Percentiles rank a stretch among this genome's conserved stretches.
Evolutionary conservation across 192 early-diverging fungal genomes (phyloP).

Genomic region (Rhizophlyctis rosea): DNA sequence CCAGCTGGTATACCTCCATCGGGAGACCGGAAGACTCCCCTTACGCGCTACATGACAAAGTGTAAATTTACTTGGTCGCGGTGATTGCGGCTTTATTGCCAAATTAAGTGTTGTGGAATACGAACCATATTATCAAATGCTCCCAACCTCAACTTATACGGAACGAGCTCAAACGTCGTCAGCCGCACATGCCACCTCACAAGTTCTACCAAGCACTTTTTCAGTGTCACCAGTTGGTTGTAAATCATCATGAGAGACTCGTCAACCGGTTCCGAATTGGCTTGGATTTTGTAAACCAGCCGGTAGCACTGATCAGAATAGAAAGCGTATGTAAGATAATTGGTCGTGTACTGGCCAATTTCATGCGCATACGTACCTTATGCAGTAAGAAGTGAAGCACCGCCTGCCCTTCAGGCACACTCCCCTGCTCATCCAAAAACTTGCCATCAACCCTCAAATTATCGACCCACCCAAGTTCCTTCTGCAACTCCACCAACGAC

Average conservation of each 20-base stretch:
- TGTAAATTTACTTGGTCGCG: background rate
- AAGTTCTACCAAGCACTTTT: conserved; percentile 72
- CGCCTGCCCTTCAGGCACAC: conserved; percentile 71
- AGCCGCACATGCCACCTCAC: conserved; percentile 78
- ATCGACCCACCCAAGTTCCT: conserved; percentile 79
- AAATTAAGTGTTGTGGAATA: too few relatives aligned
- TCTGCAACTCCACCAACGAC: conserved; percentile 43
- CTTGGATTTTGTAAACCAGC: conserved; percentile 76
- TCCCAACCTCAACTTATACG: conserved; percentile 85
- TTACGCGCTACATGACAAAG: conserved; percentile 42
- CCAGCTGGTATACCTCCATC: conserved; percentile 81
- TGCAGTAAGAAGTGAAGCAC: conserved; percentile 47
- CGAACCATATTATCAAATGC: conserved; percentile 68
- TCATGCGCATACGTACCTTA: conserved; percentile 20
- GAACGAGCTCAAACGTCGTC: conserved; percentile 71
- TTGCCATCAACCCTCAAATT: conserved; percentile 80
- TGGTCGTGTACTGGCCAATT: too few relatives aligned
- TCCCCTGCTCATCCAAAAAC: conserved; percentile 63
- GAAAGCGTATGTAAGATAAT: too few relatives aligned
- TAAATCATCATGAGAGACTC: conserved; percentile 81
- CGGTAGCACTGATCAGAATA: conserved; percentile 68
- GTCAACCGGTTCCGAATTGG: conserved; percentile 74
- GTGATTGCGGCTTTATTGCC: background rate
- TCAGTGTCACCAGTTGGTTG: conserved; percentile 79
- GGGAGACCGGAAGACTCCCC: conserved; percentile 84